phyloP scores from a whole-genome alignment of 192 early-diverging fungal species.

The Backusella macrospora region DNA sequence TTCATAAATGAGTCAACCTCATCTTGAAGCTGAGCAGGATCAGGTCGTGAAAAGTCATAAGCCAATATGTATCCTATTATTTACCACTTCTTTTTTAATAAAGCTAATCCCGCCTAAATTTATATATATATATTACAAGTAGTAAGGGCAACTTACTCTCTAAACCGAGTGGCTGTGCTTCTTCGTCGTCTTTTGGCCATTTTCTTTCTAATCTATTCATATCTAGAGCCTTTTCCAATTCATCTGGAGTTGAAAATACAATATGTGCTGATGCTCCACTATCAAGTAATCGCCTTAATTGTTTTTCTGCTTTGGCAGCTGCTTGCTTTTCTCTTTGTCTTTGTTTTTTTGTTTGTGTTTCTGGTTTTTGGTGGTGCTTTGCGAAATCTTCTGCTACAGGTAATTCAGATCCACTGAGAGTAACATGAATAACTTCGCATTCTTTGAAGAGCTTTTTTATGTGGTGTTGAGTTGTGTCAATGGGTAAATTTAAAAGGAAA shows the following conservation, averaged over 20 bases:
- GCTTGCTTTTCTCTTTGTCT: constrained; percentile 25
- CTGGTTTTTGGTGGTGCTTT: constrained; percentile 21
- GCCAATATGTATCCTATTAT: constrained; percentile 27
- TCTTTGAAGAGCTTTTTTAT: constrained; percentile 65
- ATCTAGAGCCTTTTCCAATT: constrained; percentile 59
- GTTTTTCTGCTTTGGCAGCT: constrained; percentile 21
- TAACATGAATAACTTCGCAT: constrained; percentile 49
- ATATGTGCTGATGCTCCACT: constrained; percentile 68
- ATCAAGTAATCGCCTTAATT: constrained; percentile 46
- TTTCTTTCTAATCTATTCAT: constrained; percentile 62
- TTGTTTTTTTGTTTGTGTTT: constrained; percentile 20
- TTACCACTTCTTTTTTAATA: neutral
- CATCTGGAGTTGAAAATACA: constrained; percentile 69
- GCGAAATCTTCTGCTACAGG: constrained; percentile 44
- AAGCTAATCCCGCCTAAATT: neutral
- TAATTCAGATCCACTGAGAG: constrained; percentile 54
- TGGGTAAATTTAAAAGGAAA: constrained; percentile 70
- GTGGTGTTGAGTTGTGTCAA: constrained; percentile 67
- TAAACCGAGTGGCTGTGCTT: constrained; percentile 54
- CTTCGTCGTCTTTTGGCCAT: constrained; percentile 56
- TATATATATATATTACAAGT: neutral
- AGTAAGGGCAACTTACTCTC: constrained; percentile 39
- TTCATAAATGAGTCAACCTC: constrained; percentile 76
- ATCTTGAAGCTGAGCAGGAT: constrained; percentile 50
- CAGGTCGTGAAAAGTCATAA: constrained; percentile 39